Evolutionary conservation across 2,329 filamentous ascomycete genomes (phyloP).

Genomic region (Plenodomus biglobosus): DNA sequence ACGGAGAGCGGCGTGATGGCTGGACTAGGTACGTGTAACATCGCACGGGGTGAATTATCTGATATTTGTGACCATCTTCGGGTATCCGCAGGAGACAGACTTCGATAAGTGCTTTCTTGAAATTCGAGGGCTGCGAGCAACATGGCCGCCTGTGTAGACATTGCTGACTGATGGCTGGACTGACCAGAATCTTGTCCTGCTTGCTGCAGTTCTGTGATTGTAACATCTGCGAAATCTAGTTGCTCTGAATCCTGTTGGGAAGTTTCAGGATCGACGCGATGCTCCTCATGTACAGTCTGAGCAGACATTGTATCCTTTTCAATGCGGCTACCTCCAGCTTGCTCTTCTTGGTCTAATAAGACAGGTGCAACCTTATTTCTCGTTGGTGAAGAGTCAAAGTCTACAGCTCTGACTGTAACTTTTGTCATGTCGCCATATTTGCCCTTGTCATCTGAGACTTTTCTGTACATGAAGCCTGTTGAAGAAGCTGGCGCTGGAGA

Average conservation of each 20-base stretch:
- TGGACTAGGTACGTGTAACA: conserved; percentile 18
- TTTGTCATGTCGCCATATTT: conserved; percentile 8
- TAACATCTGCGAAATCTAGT: not conserved
- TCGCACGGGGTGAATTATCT: conserved; percentile 18
- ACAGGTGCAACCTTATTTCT: conserved; percentile 2
- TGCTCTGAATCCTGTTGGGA: not conserved
- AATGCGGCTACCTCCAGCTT: not conserved
- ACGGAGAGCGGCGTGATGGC: conserved; percentile 35
- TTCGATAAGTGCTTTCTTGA: conserved; percentile 31
- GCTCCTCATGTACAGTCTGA: not conserved
- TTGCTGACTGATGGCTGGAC: conserved; percentile 25
- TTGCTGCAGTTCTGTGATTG: not conserved
- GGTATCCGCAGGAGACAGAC: conserved; percentile 14
- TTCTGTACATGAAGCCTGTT: conserved; percentile 31
- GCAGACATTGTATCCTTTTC: not conserved
- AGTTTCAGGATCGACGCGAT: not conserved
- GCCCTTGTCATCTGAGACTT: conserved; percentile 12
- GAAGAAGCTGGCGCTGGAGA: conserved; percentile 29
- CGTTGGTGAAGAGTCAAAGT: conserved; percentile 29
- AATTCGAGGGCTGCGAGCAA: conserved; percentile 37
- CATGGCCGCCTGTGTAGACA: conserved; percentile 44
- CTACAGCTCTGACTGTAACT: conserved; percentile 21
- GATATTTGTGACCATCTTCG: conserved; percentile 21
- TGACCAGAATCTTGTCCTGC: conserved; percentile 3
- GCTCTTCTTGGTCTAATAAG: not conserved